These are phyloP conservation scores for Pichia cabralensis DNA, from an alignment of 805 yeast genomes.

Conservation along the genomic window DNA sequence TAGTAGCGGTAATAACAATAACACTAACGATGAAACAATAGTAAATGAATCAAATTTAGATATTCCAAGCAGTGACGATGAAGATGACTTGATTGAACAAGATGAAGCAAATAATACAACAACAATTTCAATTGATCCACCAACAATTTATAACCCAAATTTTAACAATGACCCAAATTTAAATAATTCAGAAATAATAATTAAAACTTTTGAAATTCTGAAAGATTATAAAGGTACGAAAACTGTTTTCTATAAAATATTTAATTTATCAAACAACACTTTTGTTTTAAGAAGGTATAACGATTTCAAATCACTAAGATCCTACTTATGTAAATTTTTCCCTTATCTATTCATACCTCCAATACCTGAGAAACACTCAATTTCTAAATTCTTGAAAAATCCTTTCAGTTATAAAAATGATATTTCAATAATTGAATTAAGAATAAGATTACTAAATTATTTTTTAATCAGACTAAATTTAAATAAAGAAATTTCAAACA, in stretches of 20 bases:
- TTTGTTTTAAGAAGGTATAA: constrained; percentile 68
- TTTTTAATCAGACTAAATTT: constrained; percentile 33
- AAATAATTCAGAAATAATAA: too few relatives aligned
- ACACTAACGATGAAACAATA: neutral
- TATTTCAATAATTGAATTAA: constrained; percentile 31
- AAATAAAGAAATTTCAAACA: constrained; percentile 26
- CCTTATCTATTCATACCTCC: constrained; percentile 92
- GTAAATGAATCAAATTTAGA: neutral
- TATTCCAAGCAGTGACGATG: neutral
- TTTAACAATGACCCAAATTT: too few relatives aligned
- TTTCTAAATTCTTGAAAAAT: constrained; percentile 26
- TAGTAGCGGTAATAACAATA: neutral
- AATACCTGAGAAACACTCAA: constrained; percentile 76
- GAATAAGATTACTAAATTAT: constrained; percentile 35
- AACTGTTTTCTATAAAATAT: constrained; percentile 24
- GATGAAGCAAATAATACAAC: neutral
- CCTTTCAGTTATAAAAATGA: constrained; percentile 26
- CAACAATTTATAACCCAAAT: constrained; percentile 1
- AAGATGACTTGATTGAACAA: neutral
- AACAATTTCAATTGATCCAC: neutral
- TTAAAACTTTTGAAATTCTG: constrained; percentile 15
- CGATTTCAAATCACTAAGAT: constrained; percentile 79
- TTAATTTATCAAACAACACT: constrained; percentile 7
- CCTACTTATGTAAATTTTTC: constrained; percentile 55
- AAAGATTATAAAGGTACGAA: constrained; percentile 21